Conservation (phyloP, 2,329 filamentous ascomycete species). For the Akanthomyces uredinophilus region DNA sequence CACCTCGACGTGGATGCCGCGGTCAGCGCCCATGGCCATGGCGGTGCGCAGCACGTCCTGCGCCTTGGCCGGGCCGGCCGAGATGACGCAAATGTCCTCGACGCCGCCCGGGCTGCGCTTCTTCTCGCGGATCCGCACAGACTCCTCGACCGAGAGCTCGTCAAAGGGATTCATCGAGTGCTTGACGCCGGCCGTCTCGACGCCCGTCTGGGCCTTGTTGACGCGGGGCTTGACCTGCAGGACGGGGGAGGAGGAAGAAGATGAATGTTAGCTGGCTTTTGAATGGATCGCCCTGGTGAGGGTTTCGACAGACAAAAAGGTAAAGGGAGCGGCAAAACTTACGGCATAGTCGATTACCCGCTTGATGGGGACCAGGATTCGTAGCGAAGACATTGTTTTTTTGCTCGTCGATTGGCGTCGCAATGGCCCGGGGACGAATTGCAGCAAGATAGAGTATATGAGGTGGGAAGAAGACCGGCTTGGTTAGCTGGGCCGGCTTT, state of each 20-base stretch:
- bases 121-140: conserved; percentile 88
- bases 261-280: background rate
- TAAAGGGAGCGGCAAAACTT: conserved; percentile 27
- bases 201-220: conserved; percentile 71
- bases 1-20: conserved; percentile 79
- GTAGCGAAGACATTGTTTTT: conserved; percentile 54
- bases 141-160: conserved; percentile 95
- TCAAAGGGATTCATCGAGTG: conserved; percentile 99
- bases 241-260: background rate
- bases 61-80: conserved; percentile 81
- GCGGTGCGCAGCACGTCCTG: conserved; percentile 88
- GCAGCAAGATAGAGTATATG: conserved; percentile 16
- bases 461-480: conserved; percentile 9
- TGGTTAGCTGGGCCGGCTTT: background rate
- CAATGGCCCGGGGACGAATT: conserved; percentile 23
- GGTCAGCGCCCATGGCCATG: conserved; percentile 98
- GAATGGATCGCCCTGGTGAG: background rate
- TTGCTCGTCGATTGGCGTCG: conserved; percentile 15
- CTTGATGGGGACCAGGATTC: conserved; percentile 77
- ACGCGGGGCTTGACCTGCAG: conserved; percentile 61
- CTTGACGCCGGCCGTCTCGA: conserved; percentile 90
- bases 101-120: conserved; percentile 68
- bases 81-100: conserved; percentile 86
- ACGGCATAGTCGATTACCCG: conserved; percentile 85
- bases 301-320: background rate